These are phyloP conservation scores for Fusarium sp. DNA, from an alignment of 2,329 filamentous ascomycete species.

Conservation along the genomic window DNA sequence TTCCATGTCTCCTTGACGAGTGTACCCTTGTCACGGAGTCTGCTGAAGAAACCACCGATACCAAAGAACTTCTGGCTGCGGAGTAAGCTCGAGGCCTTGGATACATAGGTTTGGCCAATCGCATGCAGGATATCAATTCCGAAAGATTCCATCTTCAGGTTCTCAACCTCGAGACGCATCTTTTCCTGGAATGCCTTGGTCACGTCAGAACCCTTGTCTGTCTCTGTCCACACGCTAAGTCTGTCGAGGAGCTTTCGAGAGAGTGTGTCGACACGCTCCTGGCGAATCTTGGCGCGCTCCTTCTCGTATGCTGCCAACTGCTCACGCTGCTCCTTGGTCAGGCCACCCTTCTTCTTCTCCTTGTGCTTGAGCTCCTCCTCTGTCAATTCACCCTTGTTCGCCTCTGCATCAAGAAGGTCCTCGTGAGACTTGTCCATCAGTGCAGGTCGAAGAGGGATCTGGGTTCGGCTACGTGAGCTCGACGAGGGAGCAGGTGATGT, in stretches of 20 bases:
- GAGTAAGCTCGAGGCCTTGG: conserved; percentile 86
- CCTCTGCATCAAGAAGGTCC: conserved; percentile 58
- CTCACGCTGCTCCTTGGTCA: conserved; percentile 93
- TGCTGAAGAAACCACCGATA: conserved; percentile 92
- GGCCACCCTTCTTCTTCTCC: conserved; percentile 86
- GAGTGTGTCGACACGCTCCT: conserved; percentile 89
- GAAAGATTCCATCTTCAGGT: conserved; percentile 99
- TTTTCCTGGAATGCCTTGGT: conserved; percentile 93
- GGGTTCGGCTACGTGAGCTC: conserved; percentile 55
- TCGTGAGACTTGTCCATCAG: conserved; percentile 86
- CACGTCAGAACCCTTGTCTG: conserved; percentile 86
- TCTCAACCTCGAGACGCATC: conserved; percentile 93
- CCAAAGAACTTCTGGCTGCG: conserved; percentile 98
- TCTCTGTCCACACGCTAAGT: conserved; percentile 96
- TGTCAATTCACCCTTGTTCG: conserved; percentile 78
- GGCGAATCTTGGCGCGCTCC: conserved; percentile 82
- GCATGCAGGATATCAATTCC: conserved; percentile 96
- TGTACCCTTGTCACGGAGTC: conserved; percentile 95
- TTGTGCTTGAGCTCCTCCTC: conserved; percentile 53
- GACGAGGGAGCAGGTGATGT: conserved; percentile 55
- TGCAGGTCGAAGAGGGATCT: conserved; percentile 81
- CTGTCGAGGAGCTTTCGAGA: conserved; percentile 87
- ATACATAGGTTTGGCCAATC: conserved; percentile 89
- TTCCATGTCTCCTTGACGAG: conserved; percentile 99
- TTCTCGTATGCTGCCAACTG: conserved; percentile 88